Percentiles rank a stretch among this genome's conserved stretches.
phyloP scores from a whole-genome alignment of 2,329 filamentous ascomycete species.

The Hypoxylon sp. region DNA sequence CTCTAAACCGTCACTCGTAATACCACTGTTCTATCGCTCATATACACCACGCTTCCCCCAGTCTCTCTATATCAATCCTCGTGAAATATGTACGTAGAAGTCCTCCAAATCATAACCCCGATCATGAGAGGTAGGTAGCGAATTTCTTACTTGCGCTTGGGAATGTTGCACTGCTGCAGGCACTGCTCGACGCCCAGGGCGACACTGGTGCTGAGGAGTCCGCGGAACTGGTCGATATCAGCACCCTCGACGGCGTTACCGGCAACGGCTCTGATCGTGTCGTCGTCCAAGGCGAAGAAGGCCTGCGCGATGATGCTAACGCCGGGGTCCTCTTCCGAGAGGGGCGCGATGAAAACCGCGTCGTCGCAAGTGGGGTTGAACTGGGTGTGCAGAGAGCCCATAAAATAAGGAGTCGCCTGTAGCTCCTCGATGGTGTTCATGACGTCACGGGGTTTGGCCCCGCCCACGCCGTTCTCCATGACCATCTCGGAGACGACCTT shows the following conservation, averaged over 20 bases:
- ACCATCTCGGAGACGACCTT: constrained; percentile 66
- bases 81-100: constrained; percentile 3
- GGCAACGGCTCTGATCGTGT: constrained; percentile 56
- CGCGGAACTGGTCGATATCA: constrained; percentile 58
- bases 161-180: constrained; percentile 61
- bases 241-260: constrained; percentile 50
- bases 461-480: constrained; percentile 65
- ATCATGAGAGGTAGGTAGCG: not conserved
- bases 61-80: not conserved
- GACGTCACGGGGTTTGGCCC: constrained; percentile 57
- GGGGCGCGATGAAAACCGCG: constrained; percentile 60
- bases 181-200: constrained; percentile 68
- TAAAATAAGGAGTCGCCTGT: constrained; percentile 69
- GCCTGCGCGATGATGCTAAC: constrained; percentile 40
- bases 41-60: not conserved
- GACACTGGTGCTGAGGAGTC: constrained; percentile 62
- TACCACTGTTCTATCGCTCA: not conserved
- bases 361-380: constrained; percentile 69
- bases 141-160: constrained; percentile 43
- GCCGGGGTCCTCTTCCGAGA: constrained; percentile 50
- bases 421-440: constrained; percentile 57
- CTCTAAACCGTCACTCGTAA: constrained; percentile 8
- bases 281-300: constrained; percentile 56
- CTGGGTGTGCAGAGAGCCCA: constrained; percentile 67
- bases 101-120: not conserved